Evolutionary conservation across 2,329 filamentous ascomycete species (phyloP), one percentile per base, ranked within the genome.

Genomic region (Rhynchosporium graminicola): DNA sequence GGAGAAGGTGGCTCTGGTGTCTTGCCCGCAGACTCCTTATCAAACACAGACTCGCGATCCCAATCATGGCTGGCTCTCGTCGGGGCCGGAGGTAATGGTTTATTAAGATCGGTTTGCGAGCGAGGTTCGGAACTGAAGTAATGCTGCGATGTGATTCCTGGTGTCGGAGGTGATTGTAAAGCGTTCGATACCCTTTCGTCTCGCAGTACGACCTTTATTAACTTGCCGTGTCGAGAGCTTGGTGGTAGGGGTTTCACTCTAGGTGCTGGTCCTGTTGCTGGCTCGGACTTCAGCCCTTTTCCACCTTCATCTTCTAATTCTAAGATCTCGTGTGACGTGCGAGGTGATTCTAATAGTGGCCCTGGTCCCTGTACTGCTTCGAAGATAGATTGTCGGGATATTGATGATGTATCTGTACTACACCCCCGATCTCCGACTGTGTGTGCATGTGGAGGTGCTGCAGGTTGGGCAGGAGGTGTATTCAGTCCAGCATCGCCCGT

Each of bases 141-240:
- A 45, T 68, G 68, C 52, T 64, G 64, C 31, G 67, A 65, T 6
- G 63, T 67, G n/a, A 68, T 62, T 33, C 63, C 61, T 55, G 66
- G 64, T 20, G 52, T 68, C 63, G 71, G 65, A 58, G 74, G 66
- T 62, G 67, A 69, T 56, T 67, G 72, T 36, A 76, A 67, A 66
- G 74, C 72, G 61, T 40, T 66, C 67, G 75, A 72, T 73, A 76
- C 62, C 72, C 78, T 68, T 63, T 80, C 68, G 57, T 70, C 73
- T 58, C 76, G 77, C 63, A 78, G 68, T 70, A 82, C 77, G 48
- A 78, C 74, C 67, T 81, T 85, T 67, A 94, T 89, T 20, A 87
- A 81, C 75, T 89, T 93, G 4, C 91, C 91, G 76, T 93, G 90
- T 60, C 90, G 85, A 57, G 89, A 92, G 72, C 83, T 91, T 10